Conservation (phyloP, 2,329 filamentous ascomycete species). For the Endocalyx cinctus region DNA sequence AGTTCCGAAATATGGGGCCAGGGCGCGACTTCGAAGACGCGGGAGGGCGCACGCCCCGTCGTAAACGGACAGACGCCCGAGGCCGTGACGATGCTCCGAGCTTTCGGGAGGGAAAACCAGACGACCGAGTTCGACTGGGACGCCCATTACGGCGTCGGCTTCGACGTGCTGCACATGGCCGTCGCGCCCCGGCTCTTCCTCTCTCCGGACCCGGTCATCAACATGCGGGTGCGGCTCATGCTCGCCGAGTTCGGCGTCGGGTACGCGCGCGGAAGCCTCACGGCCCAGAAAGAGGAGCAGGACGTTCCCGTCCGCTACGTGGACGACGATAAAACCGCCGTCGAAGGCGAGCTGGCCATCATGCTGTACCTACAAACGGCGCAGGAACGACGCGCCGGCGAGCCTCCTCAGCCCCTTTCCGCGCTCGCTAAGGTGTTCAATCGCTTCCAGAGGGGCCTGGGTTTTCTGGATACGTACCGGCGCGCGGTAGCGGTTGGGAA, state of each 20-base stretch:
- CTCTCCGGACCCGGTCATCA: conserved; percentile 41
- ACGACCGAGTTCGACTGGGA: conserved; percentile 69
- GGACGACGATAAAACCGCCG: conserved; percentile 50
- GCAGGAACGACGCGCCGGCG: conserved; percentile 49
- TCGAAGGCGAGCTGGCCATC: conserved; percentile 48
- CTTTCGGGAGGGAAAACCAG: conserved; percentile 84
- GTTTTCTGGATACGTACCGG: conserved; percentile 34
- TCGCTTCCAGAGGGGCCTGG: conserved; percentile 38
- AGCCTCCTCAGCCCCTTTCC: conserved; percentile 14
- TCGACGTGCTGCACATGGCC: conserved; percentile 72
- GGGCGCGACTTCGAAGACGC: conserved; percentile 69
- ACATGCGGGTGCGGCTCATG: conserved; percentile 47
- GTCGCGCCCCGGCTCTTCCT: conserved; percentile 46
- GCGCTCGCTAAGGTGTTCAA: conserved; percentile 34
- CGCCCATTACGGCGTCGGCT: conserved; percentile 69
- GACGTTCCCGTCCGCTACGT: conserved; percentile 42
- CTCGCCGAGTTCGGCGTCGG: conserved; percentile 43
- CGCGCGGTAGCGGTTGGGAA: too few species aligned
- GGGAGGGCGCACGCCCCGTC: conserved; percentile 55
- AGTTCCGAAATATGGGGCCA: conserved; percentile 80
- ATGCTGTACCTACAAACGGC: conserved; percentile 60
- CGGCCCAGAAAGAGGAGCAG: conserved; percentile 19
- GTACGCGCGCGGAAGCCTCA: conserved; percentile 36
- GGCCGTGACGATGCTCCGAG: conserved; percentile 65
- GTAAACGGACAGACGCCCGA: conserved; percentile 65